Evolutionary conservation across 148 eudicot species (phyloP), one percentile per base, ranked within the genome.

Genomic region (Limonium bicolor): DNA sequence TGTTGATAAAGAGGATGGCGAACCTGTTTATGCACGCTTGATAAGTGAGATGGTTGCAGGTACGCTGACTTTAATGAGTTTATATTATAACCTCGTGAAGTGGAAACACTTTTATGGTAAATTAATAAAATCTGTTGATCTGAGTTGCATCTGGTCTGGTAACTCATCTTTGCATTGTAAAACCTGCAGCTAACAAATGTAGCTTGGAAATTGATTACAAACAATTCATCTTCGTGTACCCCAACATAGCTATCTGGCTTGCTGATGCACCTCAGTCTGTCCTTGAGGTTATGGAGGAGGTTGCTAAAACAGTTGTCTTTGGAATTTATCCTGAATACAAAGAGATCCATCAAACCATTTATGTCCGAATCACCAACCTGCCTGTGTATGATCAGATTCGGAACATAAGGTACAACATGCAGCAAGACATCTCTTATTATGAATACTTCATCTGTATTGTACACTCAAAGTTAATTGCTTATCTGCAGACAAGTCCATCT

Each of bases 191-290:
- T 52, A 80, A 88, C 58, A 88, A 77, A 61, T 88, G 97, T 31
- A 88, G 97, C 69, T 72, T 88, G 55, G 94, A 88, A 77, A 77
- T 80, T 58, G 92, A 88, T 58, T 88, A 88, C 63, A 88, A 68
- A 37, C 87, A 88, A 51, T 88, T 83, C 51, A 84, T 83, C 52
- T 72, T 66, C 58, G 74, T 70, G 48, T 87, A 77, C 54, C 94
- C 92, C 21, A 84, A 88, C 60, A 88, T 88, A 49, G 97, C 94
- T 17, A 88, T 88, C 60, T 88, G 97, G 97, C 70, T 88, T 1
- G 97, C 92, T 52, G 97, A 88, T 77, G 94, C 97, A 48, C 97
- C 97, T 13, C 97, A 80, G 39, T 75, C 92, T 37, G 94, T 88
- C 54, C 76, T 88, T 58, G 97, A 88, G 71, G 94, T 88, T 53